Percentiles rank a stretch among this genome's conserved stretches.
Conservation (phyloP, 305 asterid genomes). For the Fraxinus paxiana region DNA sequence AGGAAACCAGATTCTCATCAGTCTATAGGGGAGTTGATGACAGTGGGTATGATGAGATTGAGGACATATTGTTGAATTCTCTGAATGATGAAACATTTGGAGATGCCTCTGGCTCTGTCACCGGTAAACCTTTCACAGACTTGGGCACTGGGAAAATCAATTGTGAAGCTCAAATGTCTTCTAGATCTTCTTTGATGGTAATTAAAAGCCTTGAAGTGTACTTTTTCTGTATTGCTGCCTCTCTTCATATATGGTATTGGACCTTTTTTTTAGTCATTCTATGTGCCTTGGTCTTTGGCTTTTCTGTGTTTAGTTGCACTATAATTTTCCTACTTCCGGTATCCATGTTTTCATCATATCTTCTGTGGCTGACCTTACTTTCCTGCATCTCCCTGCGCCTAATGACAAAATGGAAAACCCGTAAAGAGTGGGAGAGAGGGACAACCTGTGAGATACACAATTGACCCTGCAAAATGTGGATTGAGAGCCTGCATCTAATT, state of each 20-base stretch:
- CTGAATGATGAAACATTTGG: constrained; percentile 81
- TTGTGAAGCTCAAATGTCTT: constrained; percentile 36
- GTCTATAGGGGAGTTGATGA: constrained; percentile 70
- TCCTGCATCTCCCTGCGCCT: not conserved
- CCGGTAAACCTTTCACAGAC: constrained; percentile 38
- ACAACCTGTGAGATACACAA: not conserved
- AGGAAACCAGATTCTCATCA: constrained; percentile 83
- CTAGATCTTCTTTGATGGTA: constrained; percentile 53
- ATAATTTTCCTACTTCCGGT: not conserved
- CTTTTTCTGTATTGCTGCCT: not conserved
- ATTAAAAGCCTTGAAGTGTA: not conserved
- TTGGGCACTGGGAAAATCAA: constrained; percentile 30
- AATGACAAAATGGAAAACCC: not conserved
- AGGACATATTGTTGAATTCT: constrained; percentile 60
- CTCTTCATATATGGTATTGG: not conserved
- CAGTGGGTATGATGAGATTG: constrained; percentile 71
- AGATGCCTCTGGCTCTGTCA: constrained; percentile 44
- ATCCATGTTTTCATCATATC: not conserved
- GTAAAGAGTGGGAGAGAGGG: not conserved
- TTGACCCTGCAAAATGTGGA: not conserved
- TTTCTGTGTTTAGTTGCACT: not conserved
- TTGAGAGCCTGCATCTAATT: not conserved
- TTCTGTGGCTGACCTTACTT: not conserved
- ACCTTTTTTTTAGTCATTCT: not conserved
- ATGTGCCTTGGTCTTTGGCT: not conserved